Evolutionary conservation across 2,329 filamentous ascomycete genomes (phyloP).

Genomic region (Talaromyces sp.): DNA sequence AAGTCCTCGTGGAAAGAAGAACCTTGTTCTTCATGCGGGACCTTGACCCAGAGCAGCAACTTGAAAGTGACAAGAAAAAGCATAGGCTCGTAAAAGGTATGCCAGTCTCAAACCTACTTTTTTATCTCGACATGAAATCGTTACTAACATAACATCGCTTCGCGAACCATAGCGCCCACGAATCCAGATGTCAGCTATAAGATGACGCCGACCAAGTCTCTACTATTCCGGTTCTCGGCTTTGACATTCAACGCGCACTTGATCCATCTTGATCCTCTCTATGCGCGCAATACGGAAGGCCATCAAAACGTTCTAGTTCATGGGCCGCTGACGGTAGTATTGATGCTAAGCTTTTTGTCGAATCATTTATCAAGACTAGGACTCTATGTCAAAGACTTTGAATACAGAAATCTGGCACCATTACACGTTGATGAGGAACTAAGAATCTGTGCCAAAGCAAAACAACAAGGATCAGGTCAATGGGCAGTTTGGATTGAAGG

Average conservation of each 20-base stretch:
- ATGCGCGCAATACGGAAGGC: conserved; percentile 68
- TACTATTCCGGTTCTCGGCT: conserved; percentile 88
- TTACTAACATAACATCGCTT: neutral
- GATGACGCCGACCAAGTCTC: conserved; percentile 63
- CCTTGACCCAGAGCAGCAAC: conserved; percentile 37
- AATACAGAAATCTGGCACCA: conserved; percentile 79
- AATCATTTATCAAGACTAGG: conserved; percentile 47
- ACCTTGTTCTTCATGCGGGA: conserved; percentile 63
- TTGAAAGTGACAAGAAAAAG: conserved; percentile 23
- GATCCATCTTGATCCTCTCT: conserved; percentile 78
- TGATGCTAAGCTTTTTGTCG: conserved; percentile 68
- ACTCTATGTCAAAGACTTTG: conserved; percentile 53
- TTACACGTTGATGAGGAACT: conserved; percentile 72
- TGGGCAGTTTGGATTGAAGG: conserved; percentile 67
- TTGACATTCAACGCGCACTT: conserved; percentile 88
- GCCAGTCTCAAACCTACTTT: conserved; percentile 21
- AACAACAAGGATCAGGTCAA: conserved; percentile 23
- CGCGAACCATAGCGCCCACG: conserved; percentile 42
- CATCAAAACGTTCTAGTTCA: conserved; percentile 77
- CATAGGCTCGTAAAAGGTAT: conserved; percentile 37
- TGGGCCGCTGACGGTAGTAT: conserved; percentile 73
- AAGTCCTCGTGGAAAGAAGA: conserved; percentile 55
- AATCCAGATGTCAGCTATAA: conserved; percentile 55
- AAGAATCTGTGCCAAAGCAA: conserved; percentile 62
- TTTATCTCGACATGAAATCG: neutral